A percentile compares a stretch with the other conserved stretches of the same genome.
These are phyloP conservation scores for Excoecaria cochinchinensis DNA, from an alignment of 345 rosid genomes.

Conservation along the genomic window DNA sequence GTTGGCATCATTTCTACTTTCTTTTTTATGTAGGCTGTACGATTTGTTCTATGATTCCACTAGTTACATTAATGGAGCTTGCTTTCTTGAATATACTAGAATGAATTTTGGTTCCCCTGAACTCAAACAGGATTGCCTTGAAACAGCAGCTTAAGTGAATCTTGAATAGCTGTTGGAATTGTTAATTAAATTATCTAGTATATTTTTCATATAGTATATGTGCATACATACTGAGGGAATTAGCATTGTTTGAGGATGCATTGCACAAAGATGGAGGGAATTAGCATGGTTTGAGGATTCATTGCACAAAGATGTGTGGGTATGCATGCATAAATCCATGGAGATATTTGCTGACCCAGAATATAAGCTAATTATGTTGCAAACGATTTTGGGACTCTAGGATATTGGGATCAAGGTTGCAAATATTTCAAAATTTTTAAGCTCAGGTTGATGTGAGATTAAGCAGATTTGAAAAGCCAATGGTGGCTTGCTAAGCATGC, in stretches of 20 bases:
- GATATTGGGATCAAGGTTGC: background rate
- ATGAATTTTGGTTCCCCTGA: background rate
- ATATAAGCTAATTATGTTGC: background rate
- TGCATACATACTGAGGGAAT: background rate
- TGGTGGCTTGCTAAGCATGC: background rate
- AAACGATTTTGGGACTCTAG: background rate
- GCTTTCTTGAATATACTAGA: background rate
- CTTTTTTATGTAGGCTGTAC: background rate
- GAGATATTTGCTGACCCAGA: background rate
- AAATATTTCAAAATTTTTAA: background rate
- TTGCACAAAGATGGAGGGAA: background rate
- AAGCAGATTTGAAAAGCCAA: background rate
- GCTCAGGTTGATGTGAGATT: background rate
- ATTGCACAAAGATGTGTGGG: background rate
- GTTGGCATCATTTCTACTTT: background rate
- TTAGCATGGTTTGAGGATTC: background rate
- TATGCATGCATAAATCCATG: background rate
- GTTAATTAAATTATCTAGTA: background rate
- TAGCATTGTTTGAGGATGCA: background rate
- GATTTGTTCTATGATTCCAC: slow-evolving; percentile 1
- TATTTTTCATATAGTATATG: background rate
- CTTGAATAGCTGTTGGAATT: slow-evolving; percentile 1
- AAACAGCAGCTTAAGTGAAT: background rate
- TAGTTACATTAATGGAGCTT: background rate
- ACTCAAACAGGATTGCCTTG: background rate